Evolutionary conservation across 805 yeast genomes (phyloP).

Genomic region (Lipomyces lipofer): DNA sequence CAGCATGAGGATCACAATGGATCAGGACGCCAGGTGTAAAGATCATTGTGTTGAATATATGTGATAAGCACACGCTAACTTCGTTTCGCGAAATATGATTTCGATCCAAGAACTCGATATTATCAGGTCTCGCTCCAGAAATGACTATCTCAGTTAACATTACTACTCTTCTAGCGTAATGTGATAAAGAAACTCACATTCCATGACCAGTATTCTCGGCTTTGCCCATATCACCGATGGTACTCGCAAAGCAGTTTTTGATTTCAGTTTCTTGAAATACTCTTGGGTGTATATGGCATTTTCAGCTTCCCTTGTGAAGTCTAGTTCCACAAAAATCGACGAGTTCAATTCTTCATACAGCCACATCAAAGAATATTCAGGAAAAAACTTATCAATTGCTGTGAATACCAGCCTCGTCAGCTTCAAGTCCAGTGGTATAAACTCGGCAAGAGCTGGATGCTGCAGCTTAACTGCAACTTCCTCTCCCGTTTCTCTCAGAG

Average conservation of each 20-base stretch:
- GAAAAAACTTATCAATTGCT: conserved; percentile 75
- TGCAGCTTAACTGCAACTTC: conserved; percentile 93
- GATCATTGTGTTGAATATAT: conserved; percentile 91
- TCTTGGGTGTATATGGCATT: conserved; percentile 72
- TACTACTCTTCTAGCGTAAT: background rate
- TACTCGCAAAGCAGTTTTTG: conserved; percentile 71
- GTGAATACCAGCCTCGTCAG: conserved; percentile 75
- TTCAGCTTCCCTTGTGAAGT: conserved; percentile 81
- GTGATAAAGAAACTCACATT: conserved; percentile 8
- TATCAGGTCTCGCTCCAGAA: conserved; percentile 80
- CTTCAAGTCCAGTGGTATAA: conserved; percentile 85
- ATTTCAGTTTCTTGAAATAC: conserved; percentile 58
- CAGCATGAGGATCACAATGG: conserved; percentile 99
- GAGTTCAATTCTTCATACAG: conserved; percentile 87
- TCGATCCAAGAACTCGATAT: conserved; percentile 60
- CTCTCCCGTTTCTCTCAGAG: conserved; percentile 55
- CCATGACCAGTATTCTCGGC: conserved; percentile 75
- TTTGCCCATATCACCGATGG: conserved; percentile 71
- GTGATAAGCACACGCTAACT: conserved; percentile 82
- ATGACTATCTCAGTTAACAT: conserved; percentile 56
- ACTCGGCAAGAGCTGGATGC: conserved; percentile 81
- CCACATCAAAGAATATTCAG: conserved; percentile 93
- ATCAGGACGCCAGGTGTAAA: conserved; percentile 88
- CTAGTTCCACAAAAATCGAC: conserved; percentile 87
- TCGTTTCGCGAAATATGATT: conserved; percentile 70